Conservation (phyloP, 2,329 filamentous ascomycete genomes). For the Annulohypoxylon truncatum region DNA sequence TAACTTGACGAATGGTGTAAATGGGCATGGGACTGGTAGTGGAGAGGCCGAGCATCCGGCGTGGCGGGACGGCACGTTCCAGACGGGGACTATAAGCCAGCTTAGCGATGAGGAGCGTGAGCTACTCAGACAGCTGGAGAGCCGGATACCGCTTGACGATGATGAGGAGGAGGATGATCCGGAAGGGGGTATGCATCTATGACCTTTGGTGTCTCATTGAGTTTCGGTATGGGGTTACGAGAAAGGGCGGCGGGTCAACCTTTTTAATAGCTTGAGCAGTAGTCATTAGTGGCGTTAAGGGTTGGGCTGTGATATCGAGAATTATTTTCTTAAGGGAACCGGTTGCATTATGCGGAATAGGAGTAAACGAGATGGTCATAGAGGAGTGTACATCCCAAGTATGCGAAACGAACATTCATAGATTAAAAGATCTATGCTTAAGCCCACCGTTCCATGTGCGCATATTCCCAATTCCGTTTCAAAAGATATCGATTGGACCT, state of each 20-base stretch:
- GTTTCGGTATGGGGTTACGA: neutral
- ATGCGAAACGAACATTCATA: neutral
- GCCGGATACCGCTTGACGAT: constrained; percentile 61
- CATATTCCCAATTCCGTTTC: neutral
- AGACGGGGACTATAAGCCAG: constrained; percentile 67
- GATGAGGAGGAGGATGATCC: constrained; percentile 55
- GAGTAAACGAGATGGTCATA: neutral
- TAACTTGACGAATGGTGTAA: constrained; percentile 43
- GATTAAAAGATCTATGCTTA: neutral
- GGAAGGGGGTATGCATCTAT: constrained; percentile 73
- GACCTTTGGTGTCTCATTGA: constrained; percentile 37
- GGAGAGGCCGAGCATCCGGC: constrained; percentile 51
- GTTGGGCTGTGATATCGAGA: neutral
- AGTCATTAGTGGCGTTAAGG: neutral
- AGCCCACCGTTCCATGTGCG: neutral
- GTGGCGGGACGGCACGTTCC: constrained; percentile 73
- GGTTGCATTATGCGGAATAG: neutral
- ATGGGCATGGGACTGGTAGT: constrained; percentile 37
- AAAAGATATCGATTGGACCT: too few relatives aligned
- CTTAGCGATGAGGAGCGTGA: constrained; percentile 71
- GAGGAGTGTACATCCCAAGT: neutral
- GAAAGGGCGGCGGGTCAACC: neutral
- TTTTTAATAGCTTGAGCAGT: neutral
- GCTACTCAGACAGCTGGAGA: constrained; percentile 66
- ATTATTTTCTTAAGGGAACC: neutral